Evolutionary conservation across 257 asterid genomes (phyloP).

Genomic region (Linderniella brevidens): DNA sequence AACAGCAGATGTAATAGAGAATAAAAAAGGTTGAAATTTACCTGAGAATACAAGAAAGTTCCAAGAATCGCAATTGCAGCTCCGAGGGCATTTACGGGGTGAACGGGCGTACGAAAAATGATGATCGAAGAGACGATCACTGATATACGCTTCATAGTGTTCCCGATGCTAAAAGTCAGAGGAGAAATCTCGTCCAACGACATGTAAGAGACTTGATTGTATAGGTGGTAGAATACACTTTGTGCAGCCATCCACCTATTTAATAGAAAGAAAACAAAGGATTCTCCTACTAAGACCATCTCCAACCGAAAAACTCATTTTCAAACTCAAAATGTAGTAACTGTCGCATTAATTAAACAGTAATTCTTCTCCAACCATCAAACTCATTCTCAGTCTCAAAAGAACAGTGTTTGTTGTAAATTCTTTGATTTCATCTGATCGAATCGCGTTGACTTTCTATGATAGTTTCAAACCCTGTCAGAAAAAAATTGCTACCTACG

Average conservation of each 20-base stretch:
- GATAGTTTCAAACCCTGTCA: too few species aligned
- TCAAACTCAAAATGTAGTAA: too few species aligned
- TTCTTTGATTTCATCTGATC: too few species aligned
- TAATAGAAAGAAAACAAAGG: too few species aligned
- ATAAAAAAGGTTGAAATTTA: conserved; percentile 1
- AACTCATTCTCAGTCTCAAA: too few species aligned
- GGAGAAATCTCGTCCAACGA: conserved; percentile 71
- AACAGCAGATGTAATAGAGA: not conserved
- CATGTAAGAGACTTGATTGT: conserved; percentile 72
- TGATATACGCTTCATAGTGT: conserved; percentile 66
- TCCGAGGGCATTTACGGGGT: conserved; percentile 63
- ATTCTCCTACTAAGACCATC: too few species aligned
- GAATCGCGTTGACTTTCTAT: too few species aligned
- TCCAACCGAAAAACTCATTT: too few species aligned
- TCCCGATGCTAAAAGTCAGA: conserved; percentile 63
- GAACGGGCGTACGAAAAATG: conserved; percentile 61
- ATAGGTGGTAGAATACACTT: conserved; percentile 57
- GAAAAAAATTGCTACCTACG: too few species aligned
- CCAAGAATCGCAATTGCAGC: conserved; percentile 66
- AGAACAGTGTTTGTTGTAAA: too few species aligned
- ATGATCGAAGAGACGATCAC: conserved; percentile 61
- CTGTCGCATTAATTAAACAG: too few species aligned
- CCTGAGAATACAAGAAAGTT: conserved; percentile 74
- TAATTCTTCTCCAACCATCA: too few species aligned
- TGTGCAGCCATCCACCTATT: conserved; percentile 70